Conservation (phyloP, 2,329 filamentous ascomycete genomes). For the Ophiocordyceps camponoti-leonardi region DNA sequence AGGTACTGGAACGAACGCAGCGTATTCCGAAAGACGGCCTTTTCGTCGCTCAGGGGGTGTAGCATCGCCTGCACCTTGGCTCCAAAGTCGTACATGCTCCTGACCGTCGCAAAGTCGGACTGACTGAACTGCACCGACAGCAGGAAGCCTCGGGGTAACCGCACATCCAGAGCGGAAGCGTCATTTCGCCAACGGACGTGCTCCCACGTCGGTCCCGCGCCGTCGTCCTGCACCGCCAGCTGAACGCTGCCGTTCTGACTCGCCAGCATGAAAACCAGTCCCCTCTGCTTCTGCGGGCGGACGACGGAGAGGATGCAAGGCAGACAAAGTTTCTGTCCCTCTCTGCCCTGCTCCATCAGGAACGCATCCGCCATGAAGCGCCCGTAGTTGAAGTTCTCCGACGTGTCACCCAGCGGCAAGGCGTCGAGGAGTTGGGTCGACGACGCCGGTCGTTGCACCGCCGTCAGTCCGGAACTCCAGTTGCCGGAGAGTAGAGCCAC, state of each 20-base stretch:
- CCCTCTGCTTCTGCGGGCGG: conserved; percentile 50
- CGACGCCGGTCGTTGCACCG: conserved; percentile 26
- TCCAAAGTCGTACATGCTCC: conserved; percentile 75
- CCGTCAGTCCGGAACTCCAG: conserved; percentile 29
- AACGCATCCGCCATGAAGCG: conserved; percentile 59
- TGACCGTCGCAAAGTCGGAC: conserved; percentile 61
- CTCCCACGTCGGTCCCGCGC: conserved; percentile 58
- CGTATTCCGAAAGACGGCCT: conserved; percentile 48
- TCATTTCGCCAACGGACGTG: conserved; percentile 67
- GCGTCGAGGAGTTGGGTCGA: conserved; percentile 43
- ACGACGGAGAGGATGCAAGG: conserved; percentile 62
- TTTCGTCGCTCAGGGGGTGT: conserved; percentile 52
- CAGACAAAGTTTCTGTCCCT: conserved; percentile 50
- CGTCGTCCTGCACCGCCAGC: conserved; percentile 52
- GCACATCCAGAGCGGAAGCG: conserved; percentile 46
- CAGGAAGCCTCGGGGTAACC: conserved; percentile 59
- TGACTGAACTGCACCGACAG: conserved; percentile 55
- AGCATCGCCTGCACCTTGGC: conserved; percentile 58
- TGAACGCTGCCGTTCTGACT: conserved; percentile 69
- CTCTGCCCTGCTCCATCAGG: conserved; percentile 55
- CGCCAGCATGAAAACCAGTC: conserved; percentile 54
- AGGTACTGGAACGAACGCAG: conserved; percentile 68
- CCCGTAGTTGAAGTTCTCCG: conserved; percentile 60
- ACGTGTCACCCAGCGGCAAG: conserved; percentile 62
- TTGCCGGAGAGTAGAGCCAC: conserved; percentile 51